Base-by-base conservation (phyloP, 2,329 filamentous ascomycete species). In the Aureobasidium sp. region DNA sequence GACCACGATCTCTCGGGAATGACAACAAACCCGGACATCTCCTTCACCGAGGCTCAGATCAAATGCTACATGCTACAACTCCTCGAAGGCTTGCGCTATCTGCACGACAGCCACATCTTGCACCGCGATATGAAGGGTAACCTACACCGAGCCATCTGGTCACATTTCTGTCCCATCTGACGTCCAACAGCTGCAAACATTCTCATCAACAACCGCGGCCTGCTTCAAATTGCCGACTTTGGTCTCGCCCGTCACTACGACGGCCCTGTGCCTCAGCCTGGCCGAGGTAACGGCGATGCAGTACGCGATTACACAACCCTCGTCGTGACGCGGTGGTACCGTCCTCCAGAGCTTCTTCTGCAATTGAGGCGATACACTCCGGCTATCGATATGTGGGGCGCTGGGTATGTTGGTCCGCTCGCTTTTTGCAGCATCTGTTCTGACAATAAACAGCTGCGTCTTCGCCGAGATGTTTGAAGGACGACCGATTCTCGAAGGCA, bases 21-120 rank as follows among this genome's bases (percentile, higher is more conserved):
- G 34, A 86, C 99, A 69, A 94, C 97, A 74, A 99, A 99, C 69
- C 93, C 93, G 10, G 86, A 87, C 7, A 92, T 99, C 44, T 83
- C 84, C 44, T 93, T 99, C 70, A 89, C 88, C 53, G 87, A 92
- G 70, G 83, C 90, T 5, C 92, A 97, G 73, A 96, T 97, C 75
- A 99, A 99, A 75, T 99, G 94, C 78, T 99, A 99, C 76, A 87
- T 99, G 84, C 79, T 94, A 63, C 94, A 99, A 74, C 82, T 99
- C 34, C 83, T 99, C 55, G 88, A 96, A 70, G 94, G 94, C 3
- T 80, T 97, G 41, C 84, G 85, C 65, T 99, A 97, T 75, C 81
- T 99, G 47, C 61, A 63, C 15, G 53, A 63, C 53, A 63, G 55
- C 41, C 75, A 88, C 69, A 97, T 99, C 66, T 79, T 99, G 29